Base-by-base conservation (phyloP, 441 rosid species). In the Erodium moschatum region DNA sequence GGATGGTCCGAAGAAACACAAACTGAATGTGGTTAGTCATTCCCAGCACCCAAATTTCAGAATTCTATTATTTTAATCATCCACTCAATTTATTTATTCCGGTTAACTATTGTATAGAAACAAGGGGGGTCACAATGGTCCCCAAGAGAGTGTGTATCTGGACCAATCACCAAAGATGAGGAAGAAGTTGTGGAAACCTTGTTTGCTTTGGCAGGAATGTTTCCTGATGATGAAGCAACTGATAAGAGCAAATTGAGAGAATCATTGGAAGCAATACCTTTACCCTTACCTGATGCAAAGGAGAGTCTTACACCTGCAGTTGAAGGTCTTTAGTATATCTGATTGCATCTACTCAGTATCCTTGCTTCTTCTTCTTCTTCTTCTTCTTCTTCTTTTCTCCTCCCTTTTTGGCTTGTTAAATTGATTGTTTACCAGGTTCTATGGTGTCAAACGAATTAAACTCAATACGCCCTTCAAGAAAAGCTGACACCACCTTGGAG, bases 111-210 rank as follows among this genome's bases (percentile, higher is more conserved):
- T 75, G 63, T 38, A 9, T 71, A 88, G 93, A 77, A 73, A 76
- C 78, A 74, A 77, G 86, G 79, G 77, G 65, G 67, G 75, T 70
- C 61, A 10, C 77, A 72, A 68, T 76, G 81, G 78, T 78, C 83
- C 82, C 44, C 48, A 21, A 70, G 77, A 74, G 65, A 73, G 15
- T 33, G 44, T 75, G 60, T 63, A 68, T 52, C 81, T 76, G 89
- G 94, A 66, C 74, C 88, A 44, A 90, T 90, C 78, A 81, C 97
- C 10, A 90, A 92, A 78, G 98, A 92, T 70, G 98, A 92, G 85
- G 89, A 87, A 81, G 97, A 90, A 83, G 98, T 87, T 65, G 97
- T 75, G 16, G 96, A 90, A 80, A 84, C 97, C 33, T 75, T 92
- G 67, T 87, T 76, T 78, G 84, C 91, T 70, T 79, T 92, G 85